Base-by-base conservation (phyloP, 441 rosid species). In the Croton setiger region DNA sequence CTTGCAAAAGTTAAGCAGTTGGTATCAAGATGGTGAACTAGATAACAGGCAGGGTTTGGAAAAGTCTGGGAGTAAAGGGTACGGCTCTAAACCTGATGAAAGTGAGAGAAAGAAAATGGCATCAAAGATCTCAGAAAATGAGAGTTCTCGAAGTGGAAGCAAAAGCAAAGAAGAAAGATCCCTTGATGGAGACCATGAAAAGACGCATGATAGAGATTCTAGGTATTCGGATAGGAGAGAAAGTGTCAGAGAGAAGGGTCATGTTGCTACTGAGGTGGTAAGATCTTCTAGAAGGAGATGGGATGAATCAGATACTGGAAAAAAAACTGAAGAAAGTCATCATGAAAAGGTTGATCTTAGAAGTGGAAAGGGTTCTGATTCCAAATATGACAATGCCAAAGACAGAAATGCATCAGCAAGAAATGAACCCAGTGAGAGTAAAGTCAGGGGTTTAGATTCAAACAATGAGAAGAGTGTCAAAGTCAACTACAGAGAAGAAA, bases 11-110 rank as follows among this genome's bases (percentile, higher is more conserved):
- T 72, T 92, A 69, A 92, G 96, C 70, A 92, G 85, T 77, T 89
- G 91, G 88, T 93, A 92, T 70, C 89, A 96, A 81, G 99, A 95
- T 61, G 97, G 98, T 66, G 97, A 95, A 52, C 78, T 78, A 20
- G 99, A 92, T 43, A 79, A 63, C 69, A 79, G 79, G 79, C 86
- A 71, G 62, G 87, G 79, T 71, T 87, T 83, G n/a, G 96, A 90
- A 47, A 91, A 84, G 83, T 68, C 75, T 44, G 85, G 83, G 56
- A 70, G 74, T 72, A 87, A 74, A 77, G 88, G 85, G 53, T 85
- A 79, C 64, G 65, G 75, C 31, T 0, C 31, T 73, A 79, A 81
- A 60, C 69, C 48, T 39, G 89, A 81, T 69, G 91, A 86, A 12
- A 78, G 85, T 51, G 98, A 89, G 57, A 84, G 81, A 72, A 88